These are phyloP conservation scores for Selenicereus undatus DNA, from an alignment of 148 eudicot genomes.

Conservation along the genomic window DNA sequence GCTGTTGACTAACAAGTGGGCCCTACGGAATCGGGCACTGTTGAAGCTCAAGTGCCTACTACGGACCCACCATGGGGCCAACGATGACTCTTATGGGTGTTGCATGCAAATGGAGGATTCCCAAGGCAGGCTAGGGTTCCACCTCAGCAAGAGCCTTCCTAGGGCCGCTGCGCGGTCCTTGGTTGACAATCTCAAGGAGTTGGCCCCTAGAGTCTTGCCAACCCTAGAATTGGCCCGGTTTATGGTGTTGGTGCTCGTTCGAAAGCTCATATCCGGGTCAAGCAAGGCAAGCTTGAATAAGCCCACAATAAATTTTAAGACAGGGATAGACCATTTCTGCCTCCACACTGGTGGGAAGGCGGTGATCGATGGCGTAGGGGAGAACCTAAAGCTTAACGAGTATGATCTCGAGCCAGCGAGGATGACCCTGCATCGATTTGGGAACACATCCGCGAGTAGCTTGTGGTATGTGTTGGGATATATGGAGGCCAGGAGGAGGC, in stretches of 20 bases:
- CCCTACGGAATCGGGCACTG: constrained; percentile 40
- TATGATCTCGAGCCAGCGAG: constrained; percentile 54
- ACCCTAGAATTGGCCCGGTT: constrained; percentile 42
- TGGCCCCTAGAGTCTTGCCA: constrained; percentile 60
- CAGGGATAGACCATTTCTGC: constrained; percentile 51
- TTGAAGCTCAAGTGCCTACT: constrained; percentile 57
- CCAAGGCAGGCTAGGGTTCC: constrained; percentile 49
- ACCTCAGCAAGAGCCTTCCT: constrained; percentile 58
- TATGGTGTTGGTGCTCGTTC: constrained; percentile 1
- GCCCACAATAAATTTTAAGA: constrained; percentile 39
- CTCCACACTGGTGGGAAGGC: constrained; percentile 61
- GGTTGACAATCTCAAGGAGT: constrained; percentile 46
- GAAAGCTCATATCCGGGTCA: neutral
- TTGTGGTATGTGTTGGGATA: constrained; percentile 59
- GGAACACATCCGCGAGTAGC: constrained; percentile 61
- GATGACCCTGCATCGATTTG: constrained; percentile 59
- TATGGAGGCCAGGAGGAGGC: constrained; percentile 57
- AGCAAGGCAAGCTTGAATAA: constrained; percentile 8
- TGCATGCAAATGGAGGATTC: constrained; percentile 69
- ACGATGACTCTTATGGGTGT: constrained; percentile 57
- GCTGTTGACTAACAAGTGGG: constrained; percentile 52
- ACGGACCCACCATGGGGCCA: constrained; percentile 67
- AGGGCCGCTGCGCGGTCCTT: constrained; percentile 58
- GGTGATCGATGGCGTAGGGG: constrained; percentile 56
- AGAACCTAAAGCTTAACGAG: constrained; percentile 31